Base-by-base conservation (phyloP, 768 basidiomycete genomes). In the Boletellus ananas region DNA sequence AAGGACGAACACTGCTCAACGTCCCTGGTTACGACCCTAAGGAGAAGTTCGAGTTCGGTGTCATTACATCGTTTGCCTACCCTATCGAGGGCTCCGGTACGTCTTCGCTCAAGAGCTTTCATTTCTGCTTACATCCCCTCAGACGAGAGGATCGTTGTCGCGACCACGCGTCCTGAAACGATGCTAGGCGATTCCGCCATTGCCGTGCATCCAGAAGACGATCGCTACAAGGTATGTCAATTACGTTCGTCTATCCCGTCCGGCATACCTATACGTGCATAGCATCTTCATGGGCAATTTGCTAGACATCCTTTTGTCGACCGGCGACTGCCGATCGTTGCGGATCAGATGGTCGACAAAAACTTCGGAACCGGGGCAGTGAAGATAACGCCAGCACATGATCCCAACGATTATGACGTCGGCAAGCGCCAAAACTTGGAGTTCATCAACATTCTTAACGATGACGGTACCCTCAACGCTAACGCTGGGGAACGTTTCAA, bases 101-200 rank as follows among this genome's bases (percentile, higher is more conserved):
- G 76, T 65, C 38, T 3, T 34, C 9, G 2, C 36, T 3, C 11
- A 29, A 14, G 23, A 20, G 20, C 6, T 53, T 43, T 9, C 33
- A 17, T 44, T 43, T 46, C 20, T 36, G 20, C 54, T 5, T 20
- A 25, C 18, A 11, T 27, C 18, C 25, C 18, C 3, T 4, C 50
- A 87, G 94, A 95, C 47, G 94, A 97, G 64, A 85, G 77, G 63
- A 86, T 99, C 51, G 76, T 96, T 46, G 85, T 99, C 34, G 95
- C 96, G 1, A 99, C 96, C 1, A 98, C 95, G 6, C 91, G 96
- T 74, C 94, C 94, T 0, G 96, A 98, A 70, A 97, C 96, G 0
- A 95, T 98, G 91, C 78, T 99, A 0, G 96, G 96, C 33, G 96
- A 98, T 78, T 92, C 94, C 2, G 96, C 90, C 23, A 86, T 99